Conservation (phyloP, 176 grass and related monocot genomes). For the barley (Hordeum vulgare) region DNA sequence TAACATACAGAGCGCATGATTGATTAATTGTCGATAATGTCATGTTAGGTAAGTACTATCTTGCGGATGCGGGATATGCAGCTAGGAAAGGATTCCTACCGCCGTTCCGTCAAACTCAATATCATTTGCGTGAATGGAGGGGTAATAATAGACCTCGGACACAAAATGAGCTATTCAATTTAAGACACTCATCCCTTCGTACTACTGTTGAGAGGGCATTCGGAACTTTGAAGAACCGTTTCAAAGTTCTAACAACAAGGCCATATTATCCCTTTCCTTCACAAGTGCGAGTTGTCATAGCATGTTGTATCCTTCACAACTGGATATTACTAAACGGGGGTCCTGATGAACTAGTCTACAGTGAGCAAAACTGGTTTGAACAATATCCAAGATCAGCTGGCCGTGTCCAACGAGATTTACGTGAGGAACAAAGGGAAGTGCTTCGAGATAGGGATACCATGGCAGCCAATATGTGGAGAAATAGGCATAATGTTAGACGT, state of each 20-base stretch:
- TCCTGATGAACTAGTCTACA: neutral
- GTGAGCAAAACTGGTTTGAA: neutral
- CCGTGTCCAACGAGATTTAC: neutral
- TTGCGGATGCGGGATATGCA: neutral
- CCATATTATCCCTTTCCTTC: conserved; percentile 1
- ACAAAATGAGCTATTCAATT: conserved; percentile 6
- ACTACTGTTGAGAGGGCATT: neutral
- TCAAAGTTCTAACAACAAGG: neutral
- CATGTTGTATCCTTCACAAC: conserved; percentile 17
- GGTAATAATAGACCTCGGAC: neutral
- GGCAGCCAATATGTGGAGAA: neutral
- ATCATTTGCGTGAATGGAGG: conserved; percentile 10
- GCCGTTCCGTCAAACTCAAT: neutral
- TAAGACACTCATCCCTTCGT: neutral
- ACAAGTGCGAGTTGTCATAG: neutral
- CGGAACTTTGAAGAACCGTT: neutral
- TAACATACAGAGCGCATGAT: neutral
- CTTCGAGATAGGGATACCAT: neutral
- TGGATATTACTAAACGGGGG: neutral
- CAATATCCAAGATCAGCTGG: neutral
- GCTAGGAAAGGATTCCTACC: neutral
- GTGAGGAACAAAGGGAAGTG: neutral
- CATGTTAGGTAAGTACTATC: conserved; percentile 6
- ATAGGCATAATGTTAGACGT: neutral
- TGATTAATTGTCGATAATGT: neutral